Conservation (phyloP, 2,329 filamentous ascomycete genomes). For the Sphaceloma murrayae region DNA sequence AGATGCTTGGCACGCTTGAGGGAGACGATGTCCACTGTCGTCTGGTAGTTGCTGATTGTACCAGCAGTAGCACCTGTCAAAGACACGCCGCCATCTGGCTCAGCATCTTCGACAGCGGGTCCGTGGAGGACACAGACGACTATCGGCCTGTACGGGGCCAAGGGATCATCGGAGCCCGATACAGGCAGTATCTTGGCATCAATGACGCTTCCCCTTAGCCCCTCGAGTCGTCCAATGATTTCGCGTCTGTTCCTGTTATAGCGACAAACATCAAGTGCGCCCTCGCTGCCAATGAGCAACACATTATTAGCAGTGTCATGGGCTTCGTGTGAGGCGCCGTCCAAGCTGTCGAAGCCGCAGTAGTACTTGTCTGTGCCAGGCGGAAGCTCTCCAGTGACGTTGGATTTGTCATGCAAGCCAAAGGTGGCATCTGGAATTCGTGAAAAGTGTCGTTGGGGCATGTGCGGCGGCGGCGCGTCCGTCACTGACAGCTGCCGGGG, state of each 20-base stretch:
- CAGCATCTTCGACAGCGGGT: constrained; percentile 48
- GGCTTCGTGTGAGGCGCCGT: constrained; percentile 37
- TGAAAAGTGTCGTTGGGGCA: constrained; percentile 30
- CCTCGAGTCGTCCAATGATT: constrained; percentile 59
- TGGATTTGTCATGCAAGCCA: constrained; percentile 29
- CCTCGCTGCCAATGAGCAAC: constrained; percentile 68
- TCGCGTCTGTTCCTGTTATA: constrained; percentile 64
- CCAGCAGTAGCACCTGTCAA: neutral
- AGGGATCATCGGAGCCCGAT: constrained; percentile 45
- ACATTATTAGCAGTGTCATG: constrained; percentile 47
- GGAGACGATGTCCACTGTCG: constrained; percentile 81
- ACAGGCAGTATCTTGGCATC: constrained; percentile 75
- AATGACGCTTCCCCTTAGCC: constrained; percentile 68
- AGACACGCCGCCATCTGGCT: constrained; percentile 23
- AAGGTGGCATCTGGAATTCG: constrained; percentile 25
- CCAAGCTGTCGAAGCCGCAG: constrained; percentile 69
- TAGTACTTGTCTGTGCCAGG: constrained; percentile 53
- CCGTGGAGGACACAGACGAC: constrained; percentile 75
- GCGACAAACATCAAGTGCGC: constrained; percentile 64
- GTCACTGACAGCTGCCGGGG: constrained; percentile 13
- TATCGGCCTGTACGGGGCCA: constrained; percentile 55
- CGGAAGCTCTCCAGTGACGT: constrained; percentile 18
- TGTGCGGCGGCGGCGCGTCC: constrained; percentile 29
- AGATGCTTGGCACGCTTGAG: constrained; percentile 63
- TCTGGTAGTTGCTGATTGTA: constrained; percentile 61